Conservation (phyloP, 2,329 filamentous ascomycete species). For the Trichophyton rubrum region DNA sequence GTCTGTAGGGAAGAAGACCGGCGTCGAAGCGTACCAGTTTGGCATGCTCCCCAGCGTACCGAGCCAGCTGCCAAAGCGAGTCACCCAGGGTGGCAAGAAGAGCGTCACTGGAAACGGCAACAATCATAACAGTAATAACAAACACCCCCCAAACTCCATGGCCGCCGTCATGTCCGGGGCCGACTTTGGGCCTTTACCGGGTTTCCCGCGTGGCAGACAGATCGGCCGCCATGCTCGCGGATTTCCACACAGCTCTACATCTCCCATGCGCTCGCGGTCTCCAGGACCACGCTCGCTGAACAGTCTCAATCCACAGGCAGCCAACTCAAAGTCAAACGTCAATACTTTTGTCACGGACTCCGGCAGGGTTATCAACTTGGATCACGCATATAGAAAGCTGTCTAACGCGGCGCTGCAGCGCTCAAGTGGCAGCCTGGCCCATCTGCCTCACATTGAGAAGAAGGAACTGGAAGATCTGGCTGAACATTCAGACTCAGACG, state of each 20-base stretch:
- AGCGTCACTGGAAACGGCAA: slow-evolving; percentile 9
- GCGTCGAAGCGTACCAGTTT: slow-evolving; percentile 30
- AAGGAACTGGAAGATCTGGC: slow-evolving; percentile 23
- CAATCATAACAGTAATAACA: slow-evolving; percentile 3
- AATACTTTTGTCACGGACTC: slow-evolving; percentile 45
- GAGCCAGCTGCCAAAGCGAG: slow-evolving; percentile 30
- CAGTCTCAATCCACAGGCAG: slow-evolving; percentile 35
- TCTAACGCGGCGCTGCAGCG: slow-evolving; percentile 58
- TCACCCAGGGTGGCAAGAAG: slow-evolving; percentile 30
- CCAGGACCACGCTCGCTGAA: slow-evolving; percentile 20
- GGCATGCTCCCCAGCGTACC: slow-evolving; percentile 36
- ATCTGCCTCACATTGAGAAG: slow-evolving; percentile 45
- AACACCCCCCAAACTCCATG: slow-evolving; percentile 32
- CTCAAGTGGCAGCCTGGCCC: slow-evolving; percentile 51
- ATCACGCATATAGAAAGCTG: slow-evolving; percentile 55
- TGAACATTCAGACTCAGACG: slow-evolving; percentile 35
- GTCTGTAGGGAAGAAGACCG: slow-evolving; percentile 16
- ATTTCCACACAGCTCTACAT: slow-evolving; percentile 23
- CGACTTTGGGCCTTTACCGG: slow-evolving; percentile 25
- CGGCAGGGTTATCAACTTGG: slow-evolving; percentile 53
- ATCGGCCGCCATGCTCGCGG: slow-evolving; percentile 30
- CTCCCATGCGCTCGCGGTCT: slow-evolving; percentile 22
- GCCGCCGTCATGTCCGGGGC: slow-evolving; percentile 34
- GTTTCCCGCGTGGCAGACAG: slow-evolving; percentile 26
- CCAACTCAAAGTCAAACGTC: slow-evolving; percentile 28